phyloP scores from a whole-genome alignment of 805 yeast species.

The Starmerella lactis-condensi region DNA sequence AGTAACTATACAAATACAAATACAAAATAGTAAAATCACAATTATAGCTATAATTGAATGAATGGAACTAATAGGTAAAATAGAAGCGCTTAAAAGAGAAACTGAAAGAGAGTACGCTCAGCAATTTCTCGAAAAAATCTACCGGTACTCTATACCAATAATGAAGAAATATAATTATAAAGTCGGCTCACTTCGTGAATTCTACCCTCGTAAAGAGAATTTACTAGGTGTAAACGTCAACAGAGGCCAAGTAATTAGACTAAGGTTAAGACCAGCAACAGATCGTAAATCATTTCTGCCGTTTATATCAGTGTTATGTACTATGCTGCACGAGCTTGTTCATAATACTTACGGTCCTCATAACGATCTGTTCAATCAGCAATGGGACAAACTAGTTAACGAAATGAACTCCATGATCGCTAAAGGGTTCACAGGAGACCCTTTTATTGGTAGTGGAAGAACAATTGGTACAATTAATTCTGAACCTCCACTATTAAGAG shows the following conservation, averaged over 20 bases:
- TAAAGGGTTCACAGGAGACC: slow-evolving; percentile 29
- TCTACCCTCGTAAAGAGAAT: slow-evolving; percentile 49
- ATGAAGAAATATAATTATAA: slow-evolving; percentile 49
- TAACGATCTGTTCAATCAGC: slow-evolving; percentile 46
- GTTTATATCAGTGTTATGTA: slow-evolving; percentile 47
- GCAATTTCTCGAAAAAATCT: slow-evolving; percentile 47
- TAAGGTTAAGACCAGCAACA: slow-evolving; percentile 46
- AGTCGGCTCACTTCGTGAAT: slow-evolving; percentile 56
- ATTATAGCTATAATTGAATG: too few species aligned
- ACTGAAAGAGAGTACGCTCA: slow-evolving; percentile 33
- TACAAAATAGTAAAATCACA: too few species aligned
- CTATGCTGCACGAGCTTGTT: slow-evolving; percentile 73
- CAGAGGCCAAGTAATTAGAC: slow-evolving; percentile 49
- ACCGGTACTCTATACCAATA: slow-evolving; percentile 52
- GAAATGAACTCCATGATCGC: slow-evolving; percentile 27
- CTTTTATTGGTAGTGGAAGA: slow-evolving; percentile 33
- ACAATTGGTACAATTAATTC: too few species aligned
- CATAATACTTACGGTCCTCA: slow-evolving; percentile 74
- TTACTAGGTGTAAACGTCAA: slow-evolving; percentile 73
- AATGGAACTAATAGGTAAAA: slow-evolving; percentile 14
- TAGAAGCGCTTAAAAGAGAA: slow-evolving; percentile 32
- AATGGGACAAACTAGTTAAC: slow-evolving; percentile 40
- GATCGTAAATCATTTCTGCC: slow-evolving; percentile 40
- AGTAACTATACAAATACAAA: too few species aligned
- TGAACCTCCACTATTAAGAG: too few species aligned